Conservation (phyloP, 2,329 filamentous ascomycete genomes). For the Tolypocladium capitatum region DNA sequence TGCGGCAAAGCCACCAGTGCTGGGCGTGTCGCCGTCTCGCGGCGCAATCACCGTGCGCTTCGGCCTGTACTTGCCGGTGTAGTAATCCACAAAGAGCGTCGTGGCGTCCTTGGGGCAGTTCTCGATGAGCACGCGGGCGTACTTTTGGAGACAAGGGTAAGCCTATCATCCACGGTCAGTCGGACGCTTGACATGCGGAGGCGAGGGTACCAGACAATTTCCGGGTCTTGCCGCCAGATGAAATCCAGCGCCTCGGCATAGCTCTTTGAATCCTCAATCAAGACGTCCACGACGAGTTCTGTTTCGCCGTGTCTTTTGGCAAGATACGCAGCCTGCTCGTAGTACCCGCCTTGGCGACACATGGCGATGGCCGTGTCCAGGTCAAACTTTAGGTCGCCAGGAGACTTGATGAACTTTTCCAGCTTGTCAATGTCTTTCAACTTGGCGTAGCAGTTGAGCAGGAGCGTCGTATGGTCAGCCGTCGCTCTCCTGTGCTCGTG, state of each 20-base stretch:
- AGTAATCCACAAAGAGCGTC: conserved; percentile 85
- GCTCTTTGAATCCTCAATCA: conserved; percentile 89
- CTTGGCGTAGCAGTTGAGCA: conserved; percentile 96
- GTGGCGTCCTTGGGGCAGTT: conserved; percentile 76
- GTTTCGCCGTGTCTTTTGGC: conserved; percentile 90
- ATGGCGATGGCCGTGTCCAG: conserved; percentile 93
- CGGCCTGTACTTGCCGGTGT: conserved; percentile 70
- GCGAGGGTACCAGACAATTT: conserved; percentile 40
- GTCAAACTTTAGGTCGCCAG: conserved; percentile 89
- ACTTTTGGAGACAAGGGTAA: conserved; percentile 86
- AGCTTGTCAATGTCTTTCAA: conserved; percentile 94
- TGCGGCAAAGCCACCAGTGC: conserved; percentile 32
- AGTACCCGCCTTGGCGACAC: conserved; percentile 95
- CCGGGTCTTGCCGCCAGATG: conserved; percentile 75
- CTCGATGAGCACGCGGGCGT: conserved; percentile 78
- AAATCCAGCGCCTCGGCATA: conserved; percentile 83
- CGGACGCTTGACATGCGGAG: accelerated
- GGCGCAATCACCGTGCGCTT: conserved; percentile 42
- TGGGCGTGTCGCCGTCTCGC: conserved; percentile 22
- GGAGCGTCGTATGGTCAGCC: conserved; percentile 83
- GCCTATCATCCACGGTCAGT: conserved; percentile 40
- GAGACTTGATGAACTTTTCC: conserved; percentile 91
- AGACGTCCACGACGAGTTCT: conserved; percentile 84
- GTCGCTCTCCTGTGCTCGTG: conserved; percentile 91
- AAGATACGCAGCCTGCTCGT: conserved; percentile 88